phyloP scores from a whole-genome alignment of 345 rosid genomes.

The Abelmoschus esculentus region DNA sequence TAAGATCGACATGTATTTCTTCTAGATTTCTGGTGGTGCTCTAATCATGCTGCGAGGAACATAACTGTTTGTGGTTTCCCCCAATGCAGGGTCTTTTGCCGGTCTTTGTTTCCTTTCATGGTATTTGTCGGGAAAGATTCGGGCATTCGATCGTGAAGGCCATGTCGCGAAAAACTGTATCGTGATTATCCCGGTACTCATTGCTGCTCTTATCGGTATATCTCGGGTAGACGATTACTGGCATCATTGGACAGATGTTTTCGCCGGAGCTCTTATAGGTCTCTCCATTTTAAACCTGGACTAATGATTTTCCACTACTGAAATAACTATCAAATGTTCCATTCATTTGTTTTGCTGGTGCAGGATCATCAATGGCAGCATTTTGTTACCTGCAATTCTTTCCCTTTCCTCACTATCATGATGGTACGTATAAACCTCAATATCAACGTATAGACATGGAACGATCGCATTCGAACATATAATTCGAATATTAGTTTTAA shows the following conservation, averaged over 20 bases:
- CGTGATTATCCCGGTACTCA: conserved; percentile 41
- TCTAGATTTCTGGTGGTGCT: background rate
- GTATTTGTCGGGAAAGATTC: conserved; percentile 60
- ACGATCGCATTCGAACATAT: too few relatives aligned
- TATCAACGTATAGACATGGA: too few relatives aligned
- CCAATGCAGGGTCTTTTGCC: conserved; percentile 57
- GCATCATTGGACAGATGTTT: conserved; percentile 77
- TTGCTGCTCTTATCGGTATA: conserved; percentile 40
- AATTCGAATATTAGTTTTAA: too few relatives aligned
- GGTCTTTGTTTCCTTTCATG: conserved; percentile 51
- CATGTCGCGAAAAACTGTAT: conserved; percentile 51
- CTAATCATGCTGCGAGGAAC: background rate
- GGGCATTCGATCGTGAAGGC: conserved; percentile 46
- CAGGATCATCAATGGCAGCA: conserved; percentile 26
- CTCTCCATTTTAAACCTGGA: too few relatives aligned
- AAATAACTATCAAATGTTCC: too few relatives aligned
- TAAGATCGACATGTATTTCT: conserved; percentile 13
- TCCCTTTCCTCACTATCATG: conserved; percentile 35
- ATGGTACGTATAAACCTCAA: conserved; percentile 27
- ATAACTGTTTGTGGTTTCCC: background rate
- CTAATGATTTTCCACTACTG: too few relatives aligned
- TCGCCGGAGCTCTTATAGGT: conserved; percentile 45
- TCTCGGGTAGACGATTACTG: conserved; percentile 62
- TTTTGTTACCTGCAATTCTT: conserved; percentile 55
- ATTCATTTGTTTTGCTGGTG: too few relatives aligned